phyloP scores from a whole-genome alignment of 805 yeast species.

The Schizosaccharomyces octosporus region DNA sequence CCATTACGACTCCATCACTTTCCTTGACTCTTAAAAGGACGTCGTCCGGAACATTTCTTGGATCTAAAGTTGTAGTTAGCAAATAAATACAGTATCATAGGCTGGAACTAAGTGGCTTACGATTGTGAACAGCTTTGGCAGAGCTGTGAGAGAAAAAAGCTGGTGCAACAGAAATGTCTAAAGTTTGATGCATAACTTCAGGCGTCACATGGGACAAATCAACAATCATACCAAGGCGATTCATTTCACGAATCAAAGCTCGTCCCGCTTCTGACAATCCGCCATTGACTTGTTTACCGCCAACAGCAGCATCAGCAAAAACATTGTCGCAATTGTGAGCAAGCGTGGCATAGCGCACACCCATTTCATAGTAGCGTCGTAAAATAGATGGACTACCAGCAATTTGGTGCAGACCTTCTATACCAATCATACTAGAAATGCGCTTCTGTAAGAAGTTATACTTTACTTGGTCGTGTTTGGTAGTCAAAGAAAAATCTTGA shows the following conservation, averaged over 20 bases:
- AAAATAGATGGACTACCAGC: conserved; percentile 26
- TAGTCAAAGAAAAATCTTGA: neutral
- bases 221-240: conserved; percentile 28
- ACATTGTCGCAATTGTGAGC: conserved; percentile 36
- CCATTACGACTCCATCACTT: conserved; percentile 25
- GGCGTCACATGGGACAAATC: conserved; percentile 26
- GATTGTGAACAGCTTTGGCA: conserved; percentile 19
- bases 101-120: conserved; percentile 10
- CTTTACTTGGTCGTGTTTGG: neutral
- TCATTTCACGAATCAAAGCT: conserved; percentile 24
- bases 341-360: conserved; percentile 29
- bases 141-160: conserved; percentile 28
- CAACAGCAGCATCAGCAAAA: conserved; percentile 29
- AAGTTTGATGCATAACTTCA: conserved; percentile 23
- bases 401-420: conserved; percentile 30
- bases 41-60: conserved; percentile 25
- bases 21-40: conserved; percentile 18
- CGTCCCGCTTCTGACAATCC: conserved; percentile 22
- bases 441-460: neutral
- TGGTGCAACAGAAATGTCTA: conserved; percentile 20
- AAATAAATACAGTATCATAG: too few species aligned
- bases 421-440: conserved; percentile 26
- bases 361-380: conserved; percentile 24
- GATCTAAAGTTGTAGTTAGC: neutral
- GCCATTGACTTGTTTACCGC: conserved; percentile 22